Evolutionary conservation across 148 eudicot genomes (phyloP), one percentile per base, ranked within the genome.

Genomic region (Rhododendron ovatum): DNA sequence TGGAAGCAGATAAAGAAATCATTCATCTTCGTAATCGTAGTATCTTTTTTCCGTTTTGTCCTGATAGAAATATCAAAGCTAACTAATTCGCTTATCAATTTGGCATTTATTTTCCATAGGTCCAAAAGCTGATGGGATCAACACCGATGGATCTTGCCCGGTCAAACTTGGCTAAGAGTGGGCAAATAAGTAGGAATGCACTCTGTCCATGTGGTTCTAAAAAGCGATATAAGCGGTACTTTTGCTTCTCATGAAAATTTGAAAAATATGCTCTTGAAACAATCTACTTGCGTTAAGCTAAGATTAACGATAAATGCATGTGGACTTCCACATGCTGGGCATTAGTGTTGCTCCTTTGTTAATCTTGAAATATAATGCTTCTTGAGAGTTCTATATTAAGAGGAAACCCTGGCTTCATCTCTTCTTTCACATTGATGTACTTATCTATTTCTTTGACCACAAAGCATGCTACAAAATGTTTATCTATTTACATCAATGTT

Each of bases 171-270:
- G 98, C 98, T 47, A 90, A 94, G 92, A 96, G 93, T 84, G 98
- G 98, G 83, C 92, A 90, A 90, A 96, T 94, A 90, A 94, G 98
- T 89, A 89, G 98, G 87, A 96, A 95, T 85, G 94, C 98, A 11
- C 86, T 91, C 65, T 96, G 98, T 69, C 98, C 98, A 3, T 96
- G 98, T 82, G 98, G 98, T 76, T 96, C 98, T 84, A 94, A 94
- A 82, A 96, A 85, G 83, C 92, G 93, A 91, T 95, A 95, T 87
- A 95, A 95, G 86, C 88, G 94, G 98, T 95, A 90, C 26, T 51
- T 50, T 20, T 86, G 53, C 75, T 83, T 78, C 41, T 80, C 80
- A 26, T 45, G 9, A 65, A 65, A 33, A 11, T 67, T 83, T 83
- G 57, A 26, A 26, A 30, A 43, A 17, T 65, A 37, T 59, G 14